Percentiles rank a stretch among this genome's conserved stretches.
phyloP scores from a whole-genome alignment of 2,329 filamentous ascomycete species.

The Fusarium sororula region DNA sequence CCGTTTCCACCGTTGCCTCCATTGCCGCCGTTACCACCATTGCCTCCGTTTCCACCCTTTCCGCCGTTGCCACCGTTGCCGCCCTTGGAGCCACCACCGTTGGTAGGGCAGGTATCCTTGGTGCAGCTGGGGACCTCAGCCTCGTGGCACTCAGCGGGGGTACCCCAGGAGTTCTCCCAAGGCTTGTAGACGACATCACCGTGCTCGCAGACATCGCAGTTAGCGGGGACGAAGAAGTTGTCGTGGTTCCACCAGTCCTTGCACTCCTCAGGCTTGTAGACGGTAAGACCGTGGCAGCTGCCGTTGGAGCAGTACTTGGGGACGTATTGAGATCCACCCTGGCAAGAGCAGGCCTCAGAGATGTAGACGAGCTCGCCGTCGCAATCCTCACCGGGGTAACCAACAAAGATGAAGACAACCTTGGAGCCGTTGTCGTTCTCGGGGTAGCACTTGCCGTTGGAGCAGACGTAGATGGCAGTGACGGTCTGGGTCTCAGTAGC shows the following conservation, averaged over 20 bases:
- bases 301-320: conserved; percentile 29
- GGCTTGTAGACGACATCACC: conserved; percentile 38
- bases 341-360: conserved; percentile 29
- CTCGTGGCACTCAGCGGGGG: conserved; percentile 7
- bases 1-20: accelerated
- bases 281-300: conserved; percentile 28
- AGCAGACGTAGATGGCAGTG: conserved; percentile 34
- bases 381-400: conserved; percentile 31
- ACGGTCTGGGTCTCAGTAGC: conserved; percentile 26
- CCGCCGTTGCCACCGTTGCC: not conserved
- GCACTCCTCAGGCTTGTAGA: conserved; percentile 39
- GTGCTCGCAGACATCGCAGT: conserved; percentile 24
- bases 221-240: conserved; percentile 20
- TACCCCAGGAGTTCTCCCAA: conserved; percentile 25
- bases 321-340: conserved; percentile 30
- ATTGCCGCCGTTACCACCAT: accelerated
- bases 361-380: conserved; percentile 32
- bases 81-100: not conserved
- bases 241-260: conserved; percentile 20
- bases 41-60: accelerated
- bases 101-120: conserved; percentile 4
- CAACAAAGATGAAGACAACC: conserved; percentile 33
- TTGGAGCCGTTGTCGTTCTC: not conserved
- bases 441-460: conserved; percentile 27
- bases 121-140: conserved; percentile 5